Evolutionary conservation across 2,329 filamentous ascomycete genomes (phyloP).

Genomic region (Fusarium camptoceras): DNA sequence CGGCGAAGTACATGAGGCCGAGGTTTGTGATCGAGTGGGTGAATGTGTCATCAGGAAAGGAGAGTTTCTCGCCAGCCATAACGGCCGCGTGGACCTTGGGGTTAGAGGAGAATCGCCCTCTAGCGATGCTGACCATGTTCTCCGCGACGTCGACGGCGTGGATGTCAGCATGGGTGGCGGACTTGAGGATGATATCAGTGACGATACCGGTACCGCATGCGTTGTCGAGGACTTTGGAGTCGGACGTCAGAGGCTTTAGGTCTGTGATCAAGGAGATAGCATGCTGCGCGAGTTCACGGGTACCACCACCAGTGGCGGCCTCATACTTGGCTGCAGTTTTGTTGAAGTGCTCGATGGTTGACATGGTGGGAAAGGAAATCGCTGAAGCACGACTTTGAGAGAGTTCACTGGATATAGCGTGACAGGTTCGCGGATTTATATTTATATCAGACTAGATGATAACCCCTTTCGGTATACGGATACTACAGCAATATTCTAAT

Average conservation of each 20-base stretch:
- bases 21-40: background rate
- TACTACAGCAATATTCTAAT: no score
- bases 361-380: background rate
- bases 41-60: background rate
- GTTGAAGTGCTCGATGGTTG: background rate
- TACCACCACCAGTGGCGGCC: background rate
- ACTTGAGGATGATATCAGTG: background rate
- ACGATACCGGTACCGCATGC: background rate
- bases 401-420: no score
- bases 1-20: background rate
- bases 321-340: background rate
- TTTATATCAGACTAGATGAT: no score
- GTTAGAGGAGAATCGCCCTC: background rate
- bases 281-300: background rate
- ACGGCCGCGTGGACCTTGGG: background rate
- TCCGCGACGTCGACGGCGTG: background rate
- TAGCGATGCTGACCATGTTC: background rate
- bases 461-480: no score
- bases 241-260: background rate
- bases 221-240: background rate
- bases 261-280: background rate
- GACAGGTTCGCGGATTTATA: background rate
- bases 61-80: background rate
- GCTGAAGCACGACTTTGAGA: background rate
- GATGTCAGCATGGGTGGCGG: background rate